Conservation (phyloP, 2,329 filamentous ascomycete genomes). For the Penicillium sp. region DNA sequence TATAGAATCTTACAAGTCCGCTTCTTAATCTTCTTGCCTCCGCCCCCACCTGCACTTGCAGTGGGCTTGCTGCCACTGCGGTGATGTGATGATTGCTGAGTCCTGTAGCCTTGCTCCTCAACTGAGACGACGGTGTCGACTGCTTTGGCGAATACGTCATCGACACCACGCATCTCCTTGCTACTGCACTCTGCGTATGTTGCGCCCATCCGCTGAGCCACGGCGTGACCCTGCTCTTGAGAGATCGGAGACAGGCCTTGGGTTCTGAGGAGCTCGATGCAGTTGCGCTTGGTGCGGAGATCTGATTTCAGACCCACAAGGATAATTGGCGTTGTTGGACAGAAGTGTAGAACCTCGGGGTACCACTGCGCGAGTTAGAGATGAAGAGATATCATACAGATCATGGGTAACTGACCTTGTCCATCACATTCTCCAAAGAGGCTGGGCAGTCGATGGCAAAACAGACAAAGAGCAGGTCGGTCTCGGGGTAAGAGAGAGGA, state of each 20-base stretch:
- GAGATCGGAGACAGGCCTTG: slow-evolving; percentile 95
- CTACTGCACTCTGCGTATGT: slow-evolving; percentile 98
- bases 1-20: slow-evolving; percentile 77
- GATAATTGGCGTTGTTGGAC: slow-evolving; percentile 92
- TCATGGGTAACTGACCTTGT: slow-evolving; percentile 68
- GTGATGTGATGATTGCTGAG: slow-evolving; percentile 19
- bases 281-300: slow-evolving; percentile 89
- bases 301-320: slow-evolving; percentile 97
- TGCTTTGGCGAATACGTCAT: slow-evolving; percentile 91
- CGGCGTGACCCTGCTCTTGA: slow-evolving; percentile 78
- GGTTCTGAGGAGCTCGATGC: slow-evolving; percentile 97
- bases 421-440: slow-evolving; percentile 95
- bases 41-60: slow-evolving; percentile 38
- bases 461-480: slow-evolving; percentile 95
- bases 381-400: slow-evolving; percentile 1
- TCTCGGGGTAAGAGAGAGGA: slow-evolving; percentile 95
- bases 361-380: slow-evolving; percentile 71
- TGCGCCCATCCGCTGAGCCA: slow-evolving; percentile 91
- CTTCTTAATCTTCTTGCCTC: slow-evolving; percentile 71
- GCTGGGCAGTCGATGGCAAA: slow-evolving; percentile 99
- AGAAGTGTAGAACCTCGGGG: slow-evolving; percentile 97
- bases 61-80: slow-evolving; percentile 25
- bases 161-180: slow-evolving; percentile 89
- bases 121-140: slow-evolving; percentile 86
- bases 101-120: slow-evolving; percentile 59